phyloP scores from a whole-genome alignment of 768 basidiomycete genomes.

The Pholiota microspora region DNA sequence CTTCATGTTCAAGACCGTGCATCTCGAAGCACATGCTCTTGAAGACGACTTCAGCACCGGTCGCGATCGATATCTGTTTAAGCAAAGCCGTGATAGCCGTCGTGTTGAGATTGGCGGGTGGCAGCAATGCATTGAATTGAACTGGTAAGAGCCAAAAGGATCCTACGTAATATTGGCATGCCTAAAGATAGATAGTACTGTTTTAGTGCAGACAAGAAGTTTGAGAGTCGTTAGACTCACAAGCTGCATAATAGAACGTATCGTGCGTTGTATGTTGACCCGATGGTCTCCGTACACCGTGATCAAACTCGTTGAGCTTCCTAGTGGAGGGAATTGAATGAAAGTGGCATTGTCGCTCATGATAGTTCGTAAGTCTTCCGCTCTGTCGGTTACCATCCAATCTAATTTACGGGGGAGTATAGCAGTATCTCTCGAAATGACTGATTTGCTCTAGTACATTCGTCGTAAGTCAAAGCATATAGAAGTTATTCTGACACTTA shows the following conservation, averaged over 20 bases:
- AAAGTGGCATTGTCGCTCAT: slow-evolving; percentile 98
- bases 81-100: slow-evolving; percentile 82
- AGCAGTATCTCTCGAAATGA: slow-evolving; percentile 91
- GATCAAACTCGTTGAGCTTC: slow-evolving; percentile 89
- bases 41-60: slow-evolving; percentile 93
- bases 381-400: slow-evolving; percentile 97
- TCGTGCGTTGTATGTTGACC: slow-evolving; percentile 92
- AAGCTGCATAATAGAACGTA: slow-evolving; percentile 91
- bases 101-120: slow-evolving; percentile 76
- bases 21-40: slow-evolving; percentile 98
- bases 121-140: slow-evolving; percentile 89
- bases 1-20: slow-evolving; percentile 91
- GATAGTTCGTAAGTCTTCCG: slow-evolving; percentile 86
- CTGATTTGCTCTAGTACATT: slow-evolving; percentile 70
- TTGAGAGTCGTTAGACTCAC: slow-evolving; percentile 47
- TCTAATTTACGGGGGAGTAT: slow-evolving; percentile 96
- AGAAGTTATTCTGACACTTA: slow-evolving; percentile 27
- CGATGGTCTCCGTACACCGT: slow-evolving; percentile 93
- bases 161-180: slow-evolving; percentile 94
- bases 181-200: slow-evolving; percentile 41
- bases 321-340: slow-evolving; percentile 90
- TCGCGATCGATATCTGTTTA: slow-evolving; percentile 81
- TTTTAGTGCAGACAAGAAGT: background rate
- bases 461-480: slow-evolving; percentile 5
- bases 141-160: slow-evolving; percentile 95